Evolutionary conservation across 371 early-diverging fungal genomes (phyloP).

Genomic region (Lichtheimia corymbifera): DNA sequence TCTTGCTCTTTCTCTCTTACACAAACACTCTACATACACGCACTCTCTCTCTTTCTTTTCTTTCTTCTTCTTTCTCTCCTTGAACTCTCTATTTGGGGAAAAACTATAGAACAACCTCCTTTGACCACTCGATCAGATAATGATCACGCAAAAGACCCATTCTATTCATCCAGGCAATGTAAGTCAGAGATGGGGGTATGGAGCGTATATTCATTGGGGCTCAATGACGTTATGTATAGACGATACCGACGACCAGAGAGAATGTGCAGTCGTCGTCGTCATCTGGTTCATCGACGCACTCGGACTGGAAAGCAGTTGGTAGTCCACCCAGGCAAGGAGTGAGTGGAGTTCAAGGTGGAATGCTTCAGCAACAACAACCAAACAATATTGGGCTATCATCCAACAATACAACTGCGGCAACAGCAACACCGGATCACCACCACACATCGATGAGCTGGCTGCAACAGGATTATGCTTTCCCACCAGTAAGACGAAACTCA

Average conservation of each 20-base stretch:
- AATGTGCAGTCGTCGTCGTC: conserved; percentile 11
- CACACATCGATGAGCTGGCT: conserved; percentile 16
- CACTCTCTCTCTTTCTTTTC: neutral
- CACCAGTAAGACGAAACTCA: conserved; percentile 40
- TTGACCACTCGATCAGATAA: conserved; percentile 3
- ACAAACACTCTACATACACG: neutral
- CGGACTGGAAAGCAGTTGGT: conserved; percentile 26
- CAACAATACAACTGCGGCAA: conserved; percentile 1
- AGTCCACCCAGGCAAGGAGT: conserved; percentile 19
- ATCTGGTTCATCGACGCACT: conserved; percentile 14
- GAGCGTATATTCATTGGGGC: neutral
- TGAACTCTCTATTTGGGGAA: neutral
- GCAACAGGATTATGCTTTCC: conserved; percentile 37
- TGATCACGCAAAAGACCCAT: conserved; percentile 23
- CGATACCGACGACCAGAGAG: conserved; percentile 6
- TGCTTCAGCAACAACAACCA: neutral
- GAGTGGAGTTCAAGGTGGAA: neutral
- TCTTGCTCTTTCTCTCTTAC: neutral
- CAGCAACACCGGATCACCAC: conserved; percentile 18
- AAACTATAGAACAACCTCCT: neutral
- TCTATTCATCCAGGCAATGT: conserved; percentile 23
- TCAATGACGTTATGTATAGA: conserved; percentile 9
- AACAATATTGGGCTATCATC: neutral
- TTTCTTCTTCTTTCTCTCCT: neutral
- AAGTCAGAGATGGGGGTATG: conserved; percentile 4